These are phyloP conservation scores for Auricularia sp. DNA, from an alignment of 768 basidiomycete genomes.

Conservation along the genomic window DNA sequence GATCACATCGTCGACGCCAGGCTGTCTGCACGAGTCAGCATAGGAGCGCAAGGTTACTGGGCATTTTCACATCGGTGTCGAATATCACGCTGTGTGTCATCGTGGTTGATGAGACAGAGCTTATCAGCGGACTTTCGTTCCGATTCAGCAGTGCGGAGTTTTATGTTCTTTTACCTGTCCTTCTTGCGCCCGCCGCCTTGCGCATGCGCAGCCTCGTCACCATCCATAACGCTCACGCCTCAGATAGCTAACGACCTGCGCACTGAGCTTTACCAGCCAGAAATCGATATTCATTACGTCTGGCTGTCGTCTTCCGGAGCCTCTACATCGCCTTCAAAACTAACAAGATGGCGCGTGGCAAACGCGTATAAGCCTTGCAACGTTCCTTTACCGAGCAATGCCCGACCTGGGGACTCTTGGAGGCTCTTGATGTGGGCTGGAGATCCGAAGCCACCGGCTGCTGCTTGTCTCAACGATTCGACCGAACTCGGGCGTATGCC, in stretches of 20 bases:
- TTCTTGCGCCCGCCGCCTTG: constrained; percentile 79
- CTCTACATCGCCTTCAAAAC: constrained; percentile 38
- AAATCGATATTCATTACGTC: constrained; percentile 56
- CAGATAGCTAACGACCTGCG: constrained; percentile 86
- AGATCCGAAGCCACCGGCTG: constrained; percentile 12
- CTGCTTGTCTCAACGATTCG: constrained; percentile 33
- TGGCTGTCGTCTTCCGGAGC: constrained; percentile 36
- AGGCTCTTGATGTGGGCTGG: constrained; percentile 47
- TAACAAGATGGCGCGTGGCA: constrained; percentile 59
- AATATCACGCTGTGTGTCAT: constrained; percentile 9
- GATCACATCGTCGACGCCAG: constrained; percentile 16
- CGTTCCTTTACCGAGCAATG: constrained; percentile 50
- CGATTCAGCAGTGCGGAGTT: too few relatives aligned
- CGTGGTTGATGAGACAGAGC: not conserved
- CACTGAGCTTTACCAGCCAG: constrained; percentile 53
- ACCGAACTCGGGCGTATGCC: constrained; percentile 34
- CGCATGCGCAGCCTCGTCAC: constrained; percentile 30
- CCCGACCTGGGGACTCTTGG: constrained; percentile 49
- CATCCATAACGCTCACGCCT: constrained; percentile 53
- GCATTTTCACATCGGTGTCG: constrained; percentile 6
- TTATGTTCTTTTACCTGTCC: constrained; percentile 82
- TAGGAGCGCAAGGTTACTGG: not conserved
- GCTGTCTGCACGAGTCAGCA: not conserved
- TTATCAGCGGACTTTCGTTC: too few relatives aligned
- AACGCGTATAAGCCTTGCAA: constrained; percentile 69